A percentile compares a stretch with the other conserved stretches of the same genome.
Evolutionary conservation across 805 yeast genomes (phyloP).

Genomic region (Candida lessepsii): DNA sequence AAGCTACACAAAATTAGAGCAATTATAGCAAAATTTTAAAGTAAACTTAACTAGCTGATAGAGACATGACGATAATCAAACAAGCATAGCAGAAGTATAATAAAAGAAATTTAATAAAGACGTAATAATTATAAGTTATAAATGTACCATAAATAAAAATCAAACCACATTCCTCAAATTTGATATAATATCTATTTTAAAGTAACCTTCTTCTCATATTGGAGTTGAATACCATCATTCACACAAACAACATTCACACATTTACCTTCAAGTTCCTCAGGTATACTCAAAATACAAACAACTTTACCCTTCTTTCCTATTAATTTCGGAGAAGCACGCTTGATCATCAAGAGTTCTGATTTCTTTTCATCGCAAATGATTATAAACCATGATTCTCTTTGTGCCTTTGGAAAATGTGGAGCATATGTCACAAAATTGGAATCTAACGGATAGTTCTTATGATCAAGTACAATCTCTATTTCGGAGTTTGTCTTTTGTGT

Average conservation of each 20-base stretch:
- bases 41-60: too few relatives aligned
- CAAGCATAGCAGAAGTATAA: too few relatives aligned
- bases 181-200: constrained; percentile 12
- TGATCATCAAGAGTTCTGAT: constrained; percentile 60
- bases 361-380: constrained; percentile 51
- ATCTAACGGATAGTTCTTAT: constrained; percentile 49
- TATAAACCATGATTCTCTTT: constrained; percentile 91
- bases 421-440: constrained; percentile 67
- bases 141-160: too few relatives aligned
- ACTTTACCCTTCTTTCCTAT: constrained; percentile 39
- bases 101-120: too few relatives aligned
- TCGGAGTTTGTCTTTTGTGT: constrained; percentile 33
- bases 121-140: too few relatives aligned
- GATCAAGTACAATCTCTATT: constrained; percentile 49
- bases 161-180: too few relatives aligned
- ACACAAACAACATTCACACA: constrained; percentile 49
- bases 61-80: too few relatives aligned
- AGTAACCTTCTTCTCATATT: constrained; percentile 28
- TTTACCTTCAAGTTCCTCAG: constrained; percentile 47
- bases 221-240: constrained; percentile 66
- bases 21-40: too few relatives aligned
- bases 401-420: constrained; percentile 84
- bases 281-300: constrained; percentile 47
- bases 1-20: too few relatives aligned
- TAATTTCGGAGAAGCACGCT: constrained; percentile 68